Base-by-base conservation (phyloP, 2,329 filamentous ascomycete species). In the Mariannaea elegans region DNA sequence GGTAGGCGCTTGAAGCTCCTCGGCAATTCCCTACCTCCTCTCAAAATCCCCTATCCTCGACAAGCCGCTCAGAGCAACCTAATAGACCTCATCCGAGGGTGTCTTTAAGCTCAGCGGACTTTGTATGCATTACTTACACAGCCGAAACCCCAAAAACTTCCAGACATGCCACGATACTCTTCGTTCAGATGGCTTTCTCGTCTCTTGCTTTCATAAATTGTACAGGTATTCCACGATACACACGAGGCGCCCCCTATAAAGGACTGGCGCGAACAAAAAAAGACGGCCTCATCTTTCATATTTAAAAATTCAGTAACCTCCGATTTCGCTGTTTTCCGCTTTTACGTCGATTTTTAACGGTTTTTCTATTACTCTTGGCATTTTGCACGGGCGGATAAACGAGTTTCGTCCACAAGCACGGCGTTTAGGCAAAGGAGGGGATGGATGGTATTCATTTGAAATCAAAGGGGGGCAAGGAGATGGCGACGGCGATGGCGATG, bases 1-100 rank as follows among this genome's bases (percentile, higher is more conserved):
- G 81, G 82, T 85, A 58, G 82, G 83, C 61, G 84, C 81, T 71
- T 88, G 80, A 80, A 32, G 57, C 48, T 21, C 52, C 55, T 61
- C 39, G 44, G n/a, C 31, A 49, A 23, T 21, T 36, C 36, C 31
- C 42, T 27, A 9, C 24, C 24, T 27, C 24, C 5, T 6, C 9
- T 9, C 9, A 9, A 27, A 27, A 27, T 27, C 36, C 27, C 39
- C 41, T 29, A 18, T 47, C 31, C 48, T n/a, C 18, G 32, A 36
- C 39, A 39, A 55, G 29, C 39, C 29, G 48, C 41, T 53, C 21
- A 7, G 24, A 54, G 50, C 52, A 24, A 55, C 56, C 21, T 45
- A 64, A 44, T 54, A 48, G 52, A 56, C 60, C 53, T 59, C 39
- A 47, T 46, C 51, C 46, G 57, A 61, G 55, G 62, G 60, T 48